Evolutionary conservation across 78 protist genomes (phyloP).

Genomic region (Pelomyxa schiedti): DNA sequence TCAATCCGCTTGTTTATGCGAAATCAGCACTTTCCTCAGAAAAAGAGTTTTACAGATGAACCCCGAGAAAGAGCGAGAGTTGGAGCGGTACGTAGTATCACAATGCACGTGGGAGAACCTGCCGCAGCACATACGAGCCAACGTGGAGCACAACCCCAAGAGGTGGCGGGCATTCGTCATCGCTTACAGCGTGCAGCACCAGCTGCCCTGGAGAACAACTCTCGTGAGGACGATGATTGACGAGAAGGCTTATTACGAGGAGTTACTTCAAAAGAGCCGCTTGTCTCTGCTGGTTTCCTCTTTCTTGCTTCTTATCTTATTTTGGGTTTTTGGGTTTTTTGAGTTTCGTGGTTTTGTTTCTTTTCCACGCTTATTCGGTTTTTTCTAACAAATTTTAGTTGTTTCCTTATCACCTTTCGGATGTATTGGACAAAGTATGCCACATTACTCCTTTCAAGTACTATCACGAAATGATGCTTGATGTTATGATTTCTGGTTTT

Average conservation of each 20-base stretch:
- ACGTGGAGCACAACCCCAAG: not conserved
- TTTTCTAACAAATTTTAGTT: slow-evolving; percentile 16
- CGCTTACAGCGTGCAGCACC: slow-evolving; percentile 40
- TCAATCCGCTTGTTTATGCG: no score
- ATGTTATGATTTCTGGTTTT: slow-evolving; percentile 23
- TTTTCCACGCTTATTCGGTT: not conserved
- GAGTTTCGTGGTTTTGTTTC: not conserved
- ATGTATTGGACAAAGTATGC: slow-evolving; percentile 16
- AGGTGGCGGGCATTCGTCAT: slow-evolving; percentile 1
- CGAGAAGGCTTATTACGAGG: slow-evolving; percentile 44
- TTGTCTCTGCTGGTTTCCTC: not conserved
- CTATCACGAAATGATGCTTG: slow-evolving; percentile 56
- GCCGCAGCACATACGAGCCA: not conserved
- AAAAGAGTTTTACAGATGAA: no score
- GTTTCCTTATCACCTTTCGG: slow-evolving; percentile 50
- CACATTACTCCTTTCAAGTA: slow-evolving; percentile 46
- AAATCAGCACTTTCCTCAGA: no score
- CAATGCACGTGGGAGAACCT: not conserved
- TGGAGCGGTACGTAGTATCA: not conserved
- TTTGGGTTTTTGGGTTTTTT: not conserved
- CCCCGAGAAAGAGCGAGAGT: not conserved
- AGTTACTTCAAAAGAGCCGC: slow-evolving; percentile 38
- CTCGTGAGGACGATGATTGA: slow-evolving; percentile 15
- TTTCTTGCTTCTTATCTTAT: not conserved
- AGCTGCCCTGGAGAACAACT: slow-evolving; percentile 47